Evolutionary conservation across 495 filamentous ascomycete species (phyloP).

Genomic region (Penicillium salamii): DNA sequence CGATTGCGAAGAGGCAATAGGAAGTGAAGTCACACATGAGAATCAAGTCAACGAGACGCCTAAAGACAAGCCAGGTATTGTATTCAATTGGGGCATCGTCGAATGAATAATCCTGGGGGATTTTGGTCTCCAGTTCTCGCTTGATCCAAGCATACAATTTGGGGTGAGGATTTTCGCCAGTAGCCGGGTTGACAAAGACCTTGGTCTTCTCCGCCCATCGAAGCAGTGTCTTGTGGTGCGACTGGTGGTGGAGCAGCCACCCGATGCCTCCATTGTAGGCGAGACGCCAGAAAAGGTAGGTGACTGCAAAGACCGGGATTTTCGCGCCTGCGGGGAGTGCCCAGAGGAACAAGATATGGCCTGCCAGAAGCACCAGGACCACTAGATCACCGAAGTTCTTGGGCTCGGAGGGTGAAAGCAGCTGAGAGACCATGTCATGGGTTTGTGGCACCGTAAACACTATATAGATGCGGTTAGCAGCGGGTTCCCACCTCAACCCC

Average conservation of each 20-base stretch:
- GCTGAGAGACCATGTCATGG: constrained; percentile 97
- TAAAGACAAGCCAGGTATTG: constrained; percentile 97
- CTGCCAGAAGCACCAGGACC: constrained; percentile 76
- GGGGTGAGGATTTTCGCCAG: constrained; percentile 76
- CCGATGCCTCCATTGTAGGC: constrained; percentile 94
- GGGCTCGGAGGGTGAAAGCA: constrained; percentile 89
- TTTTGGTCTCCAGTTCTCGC: constrained; percentile 87
- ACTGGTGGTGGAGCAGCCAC: constrained; percentile 83
- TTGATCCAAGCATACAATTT: constrained; percentile 79
- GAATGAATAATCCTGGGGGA: constrained; percentile 90
- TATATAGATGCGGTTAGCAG: constrained; percentile 36
- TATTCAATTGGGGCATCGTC: constrained; percentile 93
- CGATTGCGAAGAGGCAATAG: constrained; percentile 92
- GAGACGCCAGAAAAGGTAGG: constrained; percentile 90
- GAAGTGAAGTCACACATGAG: constrained; percentile 98
- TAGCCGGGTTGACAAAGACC: constrained; percentile 81
- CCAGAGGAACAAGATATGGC: constrained; percentile 70
- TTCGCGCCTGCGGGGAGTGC: constrained; percentile 63
- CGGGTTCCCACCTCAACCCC: not conserved
- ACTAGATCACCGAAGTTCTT: constrained; percentile 87
- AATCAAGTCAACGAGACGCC: constrained; percentile 90
- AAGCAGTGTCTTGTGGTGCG: constrained; percentile 79
- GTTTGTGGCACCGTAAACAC: constrained; percentile 95
- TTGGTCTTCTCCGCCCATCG: constrained; percentile 81
- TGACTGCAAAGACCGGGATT: constrained; percentile 69